Evolutionary conservation across 2,329 filamentous ascomycete genomes (phyloP), one percentile per base, ranked within the genome.

Genomic region (Colletotrichum navitas): DNA sequence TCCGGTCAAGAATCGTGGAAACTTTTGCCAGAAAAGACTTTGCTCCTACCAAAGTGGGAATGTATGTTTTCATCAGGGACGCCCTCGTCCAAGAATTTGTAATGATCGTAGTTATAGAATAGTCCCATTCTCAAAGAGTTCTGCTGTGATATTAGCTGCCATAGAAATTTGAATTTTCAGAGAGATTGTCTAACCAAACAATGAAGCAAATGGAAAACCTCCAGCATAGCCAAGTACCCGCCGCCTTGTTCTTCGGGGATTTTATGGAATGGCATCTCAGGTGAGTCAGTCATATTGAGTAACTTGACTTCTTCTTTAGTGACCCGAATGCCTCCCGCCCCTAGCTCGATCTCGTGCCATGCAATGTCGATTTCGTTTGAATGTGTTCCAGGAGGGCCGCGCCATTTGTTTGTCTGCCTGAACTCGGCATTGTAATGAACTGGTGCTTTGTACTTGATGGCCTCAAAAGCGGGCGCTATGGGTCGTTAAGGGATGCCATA

Each of bases 351-450:
- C 41, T 68, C 63, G 26, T 71, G 68, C 68, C 68, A 71, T 1
- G 68, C 68, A 3, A 68, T 24, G 2, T 71, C 58, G 18, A 71
- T 29, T 1, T 60, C 63, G 16, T 71, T 71, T 24, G 68, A 71
- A 24, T 71, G 68, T 4, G 54, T 56, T 2, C 68, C 63, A 21
- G 68, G 63, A 1, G 63, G 63, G 1, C 56, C 68, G 18, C 68
- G 68, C 68, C 68, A 71, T n/a, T 68, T 71, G 34, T 71, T 71
- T 0, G 51, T 63, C 26, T 71, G 68, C 26, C 68, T 67, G 34
- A 71, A 71, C 32, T 68, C 68, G 7, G 68, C 68, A 18, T 68
- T 62, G 18, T 71, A 71, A 14, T 71, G 68, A 18, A 36, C 36
- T 6, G 68, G 63, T 3, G 63, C 18, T 18, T 39, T 45, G 18